Evolutionary conservation across 768 basidiomycete species (phyloP).

Genomic region (Tephrocybe sp.): DNA sequence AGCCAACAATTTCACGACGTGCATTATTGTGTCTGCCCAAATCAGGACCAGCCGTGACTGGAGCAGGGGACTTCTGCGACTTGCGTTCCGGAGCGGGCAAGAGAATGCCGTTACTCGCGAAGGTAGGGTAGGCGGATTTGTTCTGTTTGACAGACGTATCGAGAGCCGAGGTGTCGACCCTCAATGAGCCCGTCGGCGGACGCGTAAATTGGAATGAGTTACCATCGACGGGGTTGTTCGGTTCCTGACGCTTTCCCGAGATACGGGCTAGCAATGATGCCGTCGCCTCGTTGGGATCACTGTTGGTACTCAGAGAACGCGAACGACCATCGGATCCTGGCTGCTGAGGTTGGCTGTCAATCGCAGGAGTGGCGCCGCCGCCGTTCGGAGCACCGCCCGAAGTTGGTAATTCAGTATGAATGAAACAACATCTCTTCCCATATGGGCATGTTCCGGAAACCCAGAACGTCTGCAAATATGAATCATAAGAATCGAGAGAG

Average conservation of each 20-base stretch:
- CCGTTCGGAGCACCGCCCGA: conserved; percentile 49
- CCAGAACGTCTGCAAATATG: conserved; percentile 75
- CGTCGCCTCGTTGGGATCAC: conserved; percentile 73
- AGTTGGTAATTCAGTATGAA: conserved; percentile 82
- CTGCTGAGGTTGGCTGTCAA: conserved; percentile 51
- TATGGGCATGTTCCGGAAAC: conserved; percentile 92
- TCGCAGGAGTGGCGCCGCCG: conserved; percentile 30
- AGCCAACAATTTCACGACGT: conserved; percentile 72
- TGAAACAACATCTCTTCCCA: conserved; percentile 92
- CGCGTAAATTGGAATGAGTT: conserved; percentile 57
- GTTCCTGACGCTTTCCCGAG: conserved; percentile 62
- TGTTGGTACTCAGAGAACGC: conserved; percentile 73
- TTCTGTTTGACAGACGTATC: conserved; percentile 68
- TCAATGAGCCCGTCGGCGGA: conserved; percentile 68
- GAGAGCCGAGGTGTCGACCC: conserved; percentile 73
- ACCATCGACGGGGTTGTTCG: conserved; percentile 50
- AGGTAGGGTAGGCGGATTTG: conserved; percentile 82
- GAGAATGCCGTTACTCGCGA: conserved; percentile 59
- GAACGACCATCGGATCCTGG: conserved; percentile 51
- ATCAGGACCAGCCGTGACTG: conserved; percentile 84
- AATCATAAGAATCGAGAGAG: conserved; percentile 10
- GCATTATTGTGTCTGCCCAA: conserved; percentile 75
- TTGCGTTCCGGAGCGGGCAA: conserved; percentile 59
- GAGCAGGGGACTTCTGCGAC: conserved; percentile 69
- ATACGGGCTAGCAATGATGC: conserved; percentile 80